Evolutionary conservation across 139 green algal species (phyloP).

Genomic region (Coelastrella sp.): DNA sequence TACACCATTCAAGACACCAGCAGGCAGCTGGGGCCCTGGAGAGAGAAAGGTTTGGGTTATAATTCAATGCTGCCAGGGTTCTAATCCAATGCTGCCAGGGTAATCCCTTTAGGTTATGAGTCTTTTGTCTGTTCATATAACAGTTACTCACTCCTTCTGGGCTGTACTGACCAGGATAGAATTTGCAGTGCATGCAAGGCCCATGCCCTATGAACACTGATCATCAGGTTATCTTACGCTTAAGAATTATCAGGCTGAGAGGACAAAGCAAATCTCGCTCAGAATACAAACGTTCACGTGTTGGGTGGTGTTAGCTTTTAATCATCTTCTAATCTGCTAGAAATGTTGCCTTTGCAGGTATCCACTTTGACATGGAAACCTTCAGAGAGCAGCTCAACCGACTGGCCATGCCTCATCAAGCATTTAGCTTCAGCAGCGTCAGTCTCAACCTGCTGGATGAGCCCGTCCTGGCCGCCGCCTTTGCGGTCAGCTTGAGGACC

Average conservation of each 20-base stretch:
- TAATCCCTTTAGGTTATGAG: no score
- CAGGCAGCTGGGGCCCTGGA: conserved; percentile 35
- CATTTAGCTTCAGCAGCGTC: conserved; percentile 47
- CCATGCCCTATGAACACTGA: no score
- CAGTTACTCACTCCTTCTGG: not conserved
- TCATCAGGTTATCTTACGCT: no score
- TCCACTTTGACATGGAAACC: conserved; percentile 56
- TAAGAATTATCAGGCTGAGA: no score
- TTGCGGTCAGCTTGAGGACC: conserved; percentile 51
- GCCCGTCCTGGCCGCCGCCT: conserved; percentile 48
- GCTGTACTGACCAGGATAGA: no score
- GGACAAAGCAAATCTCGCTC: no score
- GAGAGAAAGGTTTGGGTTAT: not conserved
- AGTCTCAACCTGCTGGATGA: conserved; percentile 57
- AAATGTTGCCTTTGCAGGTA: not conserved
- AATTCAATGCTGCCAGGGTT: no score
- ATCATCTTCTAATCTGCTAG: not conserved
- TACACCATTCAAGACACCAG: conserved; percentile 54
- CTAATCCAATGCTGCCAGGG: no score
- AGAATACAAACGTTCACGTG: no score
- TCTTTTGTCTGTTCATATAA: not conserved
- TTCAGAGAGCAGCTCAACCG: conserved; percentile 52
- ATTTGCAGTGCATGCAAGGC: no score
- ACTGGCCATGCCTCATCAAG: conserved; percentile 43
- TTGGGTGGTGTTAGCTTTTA: no score